phyloP scores from a whole-genome alignment of 2,329 filamentous ascomycete species.

The Penicillium paneum region DNA sequence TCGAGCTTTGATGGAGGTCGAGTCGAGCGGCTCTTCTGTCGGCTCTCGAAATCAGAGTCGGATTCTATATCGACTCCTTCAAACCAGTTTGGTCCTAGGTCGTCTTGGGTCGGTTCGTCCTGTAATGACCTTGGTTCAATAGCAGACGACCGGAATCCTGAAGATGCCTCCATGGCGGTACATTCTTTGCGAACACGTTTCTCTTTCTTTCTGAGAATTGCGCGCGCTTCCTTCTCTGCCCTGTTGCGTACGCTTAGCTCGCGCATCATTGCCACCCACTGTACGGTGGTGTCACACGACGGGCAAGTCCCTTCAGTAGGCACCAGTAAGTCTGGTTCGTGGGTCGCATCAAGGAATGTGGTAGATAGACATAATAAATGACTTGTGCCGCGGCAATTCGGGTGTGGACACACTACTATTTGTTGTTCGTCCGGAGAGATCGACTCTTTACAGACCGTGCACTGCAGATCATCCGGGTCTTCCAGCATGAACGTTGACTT shows the following conservation, averaged over 20 bases:
- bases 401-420: slow-evolving; percentile 52
- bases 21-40: slow-evolving; percentile 8
- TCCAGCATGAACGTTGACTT: slow-evolving; percentile 49
- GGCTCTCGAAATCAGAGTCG: slow-evolving; percentile 22
- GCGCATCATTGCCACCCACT: slow-evolving; percentile 77
- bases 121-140: slow-evolving; percentile 11
- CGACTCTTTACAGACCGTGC: slow-evolving; percentile 49
- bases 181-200: slow-evolving; percentile 31
- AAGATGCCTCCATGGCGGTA: background rate
- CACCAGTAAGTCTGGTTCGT: slow-evolving; percentile 49
- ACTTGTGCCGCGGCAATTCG: slow-evolving; percentile 48
- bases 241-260: slow-evolving; percentile 73
- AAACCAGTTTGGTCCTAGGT: slow-evolving; percentile 37
- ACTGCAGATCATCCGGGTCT: slow-evolving; percentile 37
- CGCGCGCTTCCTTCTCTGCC: slow-evolving; percentile 65
- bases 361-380: slow-evolving; percentile 58
- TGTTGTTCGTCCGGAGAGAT: slow-evolving; percentile 41
- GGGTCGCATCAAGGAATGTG: slow-evolving; percentile 48
- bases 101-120: slow-evolving; percentile 21
- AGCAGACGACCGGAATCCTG: background rate
- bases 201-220: slow-evolving; percentile 60
- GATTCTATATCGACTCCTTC: slow-evolving; percentile 27
- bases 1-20: slow-evolving; percentile 28
- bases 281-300: slow-evolving; percentile 58
- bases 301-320: slow-evolving; percentile 71